A percentile compares a stretch with the other conserved stretches of the same genome.
Evolutionary conservation across 306 rosid species (phyloP).

Genomic region (Prunus davidiana): DNA sequence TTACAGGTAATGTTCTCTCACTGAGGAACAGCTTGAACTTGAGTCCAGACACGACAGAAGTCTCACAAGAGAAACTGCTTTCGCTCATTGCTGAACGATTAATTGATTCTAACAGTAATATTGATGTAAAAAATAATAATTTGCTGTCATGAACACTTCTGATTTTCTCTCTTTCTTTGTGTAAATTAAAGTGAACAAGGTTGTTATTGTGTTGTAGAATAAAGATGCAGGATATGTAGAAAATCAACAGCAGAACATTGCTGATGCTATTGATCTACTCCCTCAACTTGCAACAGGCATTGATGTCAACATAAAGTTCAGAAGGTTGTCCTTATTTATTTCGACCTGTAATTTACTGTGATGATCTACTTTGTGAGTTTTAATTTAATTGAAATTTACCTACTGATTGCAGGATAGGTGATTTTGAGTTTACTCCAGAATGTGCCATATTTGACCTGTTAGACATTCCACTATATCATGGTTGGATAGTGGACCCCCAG

Average conservation of each 20-base stretch:
- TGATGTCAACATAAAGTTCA: constrained; percentile 91
- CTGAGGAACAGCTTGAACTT: constrained; percentile 73
- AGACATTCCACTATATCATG: constrained; percentile 96
- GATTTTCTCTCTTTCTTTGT: constrained; percentile 16
- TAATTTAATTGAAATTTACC: constrained; percentile 28
- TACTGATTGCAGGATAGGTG: constrained; percentile 66
- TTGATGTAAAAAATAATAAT: constrained; percentile 48
- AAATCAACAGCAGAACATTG: constrained; percentile 93
- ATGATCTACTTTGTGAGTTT: constrained; percentile 23
- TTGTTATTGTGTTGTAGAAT: constrained; percentile 48
- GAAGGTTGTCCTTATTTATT: constrained; percentile 50
- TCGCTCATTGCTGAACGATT: constrained; percentile 85
- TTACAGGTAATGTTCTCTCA: constrained; percentile 86
- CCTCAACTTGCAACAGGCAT: constrained; percentile 98
- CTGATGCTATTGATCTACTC: constrained; percentile 96
- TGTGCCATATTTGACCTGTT: constrained; percentile 97
- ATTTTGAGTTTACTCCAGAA: constrained; percentile 96
- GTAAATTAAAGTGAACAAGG: constrained; percentile 11
- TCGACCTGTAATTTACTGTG: constrained; percentile 5
- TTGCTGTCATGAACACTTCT: constrained; percentile 8
- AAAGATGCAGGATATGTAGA: constrained; percentile 82
- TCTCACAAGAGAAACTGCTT: constrained; percentile 93
- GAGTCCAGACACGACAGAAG: constrained; percentile 76
- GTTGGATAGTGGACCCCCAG: constrained; percentile 97
- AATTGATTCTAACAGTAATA: constrained; percentile 85